These are phyloP conservation scores for Penicillium dipodomyicola DNA, from an alignment of 495 filamentous ascomycete species.

Conservation along the genomic window DNA sequence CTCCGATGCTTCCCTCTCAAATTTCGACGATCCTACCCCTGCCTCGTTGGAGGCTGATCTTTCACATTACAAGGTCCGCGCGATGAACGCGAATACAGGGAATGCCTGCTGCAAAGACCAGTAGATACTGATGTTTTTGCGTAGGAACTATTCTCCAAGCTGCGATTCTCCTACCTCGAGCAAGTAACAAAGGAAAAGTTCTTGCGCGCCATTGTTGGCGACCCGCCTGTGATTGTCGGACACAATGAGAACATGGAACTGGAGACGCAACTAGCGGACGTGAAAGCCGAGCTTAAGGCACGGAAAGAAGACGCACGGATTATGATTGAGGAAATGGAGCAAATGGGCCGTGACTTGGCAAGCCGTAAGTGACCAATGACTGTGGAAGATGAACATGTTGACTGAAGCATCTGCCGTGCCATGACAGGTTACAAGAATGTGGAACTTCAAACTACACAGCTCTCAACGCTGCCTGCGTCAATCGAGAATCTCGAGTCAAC, in stretches of 20 bases:
- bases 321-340: conserved; percentile 70
- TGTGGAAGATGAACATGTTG: neutral
- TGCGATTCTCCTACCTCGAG: conserved; percentile 79
- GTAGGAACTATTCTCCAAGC: conserved; percentile 88
- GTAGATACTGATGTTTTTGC: neutral
- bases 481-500: conserved; percentile 60
- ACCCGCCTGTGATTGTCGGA: conserved; percentile 80
- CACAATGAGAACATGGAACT: conserved; percentile 79
- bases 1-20: conserved; percentile 64
- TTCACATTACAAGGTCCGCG: conserved; percentile 71
- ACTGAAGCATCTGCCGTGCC: conserved; percentile 1
- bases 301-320: conserved; percentile 77
- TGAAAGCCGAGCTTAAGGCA: conserved; percentile 72
- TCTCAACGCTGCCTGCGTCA: conserved; percentile 59
- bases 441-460: conserved; percentile 55
- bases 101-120: neutral
- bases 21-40: conserved; percentile 67
- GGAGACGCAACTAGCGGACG: conserved; percentile 63
- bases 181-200: conserved; percentile 95
- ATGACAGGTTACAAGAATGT: conserved; percentile 60
- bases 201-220: conserved; percentile 88
- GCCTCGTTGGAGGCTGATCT: conserved; percentile 79
- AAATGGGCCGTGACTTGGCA: conserved; percentile 59
- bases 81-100: neutral
- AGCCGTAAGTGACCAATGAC: conserved; percentile 31